These are phyloP conservation scores for Boletus reticulatus DNA, from an alignment of 768 basidiomycete genomes.

Conservation along the genomic window DNA sequence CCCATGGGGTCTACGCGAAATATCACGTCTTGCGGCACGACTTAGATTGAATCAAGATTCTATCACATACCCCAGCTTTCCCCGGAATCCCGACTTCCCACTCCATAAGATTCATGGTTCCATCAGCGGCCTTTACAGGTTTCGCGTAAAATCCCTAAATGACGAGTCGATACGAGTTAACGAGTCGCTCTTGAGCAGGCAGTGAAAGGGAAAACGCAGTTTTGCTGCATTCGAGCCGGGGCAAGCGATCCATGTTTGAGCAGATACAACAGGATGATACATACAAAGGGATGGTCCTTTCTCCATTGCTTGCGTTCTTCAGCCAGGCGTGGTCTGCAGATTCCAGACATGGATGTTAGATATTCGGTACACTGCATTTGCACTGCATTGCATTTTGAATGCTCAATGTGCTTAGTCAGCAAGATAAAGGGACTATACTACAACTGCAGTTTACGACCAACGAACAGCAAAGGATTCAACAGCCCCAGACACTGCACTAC, in stretches of 20 bases:
- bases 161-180: conserved; percentile 7
- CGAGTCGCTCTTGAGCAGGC: neutral
- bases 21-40: conserved; percentile 10
- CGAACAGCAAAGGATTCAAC: neutral
- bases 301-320: conserved; percentile 99
- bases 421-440: neutral
- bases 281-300: conserved; percentile 97
- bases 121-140: conserved; percentile 86
- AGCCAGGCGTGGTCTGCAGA: conserved; percentile 87
- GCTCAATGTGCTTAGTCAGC: conserved; percentile 20
- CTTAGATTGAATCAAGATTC: conserved; percentile 1
- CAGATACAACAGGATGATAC: conserved; percentile 31
- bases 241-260: conserved; percentile 1
- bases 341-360: conserved; percentile 65
- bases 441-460: neutral
- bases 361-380: neutral
- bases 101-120: conserved; percentile 93
- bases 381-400: too few species aligned
- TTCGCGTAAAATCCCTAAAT: conserved; percentile 94
- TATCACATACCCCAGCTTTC: conserved; percentile 71
- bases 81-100: conserved; percentile 99
- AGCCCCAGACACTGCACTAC: neutral
- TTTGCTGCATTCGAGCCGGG: neutral
- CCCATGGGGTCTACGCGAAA: conserved; percentile 84
- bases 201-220: neutral